Evolutionary conservation across 495 filamentous ascomycete species (phyloP).

Genomic region (Penicillium pancosmium): DNA sequence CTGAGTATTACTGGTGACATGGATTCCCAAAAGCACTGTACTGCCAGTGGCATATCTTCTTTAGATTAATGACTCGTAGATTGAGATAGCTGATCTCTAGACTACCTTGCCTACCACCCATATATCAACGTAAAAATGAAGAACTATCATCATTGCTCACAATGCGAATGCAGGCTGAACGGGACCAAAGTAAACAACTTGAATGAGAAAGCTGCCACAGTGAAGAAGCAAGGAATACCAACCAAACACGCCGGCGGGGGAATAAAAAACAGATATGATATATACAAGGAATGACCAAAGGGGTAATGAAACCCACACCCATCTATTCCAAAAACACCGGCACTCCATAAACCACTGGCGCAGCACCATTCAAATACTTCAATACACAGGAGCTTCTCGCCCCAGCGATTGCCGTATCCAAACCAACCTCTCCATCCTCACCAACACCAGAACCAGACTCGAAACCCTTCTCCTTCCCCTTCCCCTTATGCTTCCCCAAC

Average conservation of each 20-base stretch:
- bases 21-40: no score
- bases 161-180: neutral
- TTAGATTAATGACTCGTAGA: no score
- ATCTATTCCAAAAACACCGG: constrained; percentile 76
- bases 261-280: constrained; percentile 4
- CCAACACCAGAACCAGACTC: neutral
- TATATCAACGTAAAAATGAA: no score
- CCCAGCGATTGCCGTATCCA: constrained; percentile 79
- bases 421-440: constrained; percentile 24
- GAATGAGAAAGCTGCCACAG: constrained; percentile 26
- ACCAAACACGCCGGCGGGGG: constrained; percentile 3
- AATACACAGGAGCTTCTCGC: constrained; percentile 77
- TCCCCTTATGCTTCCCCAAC: constrained; percentile 37
- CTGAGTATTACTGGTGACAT: no score
- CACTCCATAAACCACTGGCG: constrained; percentile 91
- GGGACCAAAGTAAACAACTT: constrained; percentile 6
- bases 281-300: neutral
- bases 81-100: no score
- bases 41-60: neutral
- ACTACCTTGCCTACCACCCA: no score
- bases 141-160: no score
- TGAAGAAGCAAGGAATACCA: constrained; percentile 10
- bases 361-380: constrained; percentile 88
- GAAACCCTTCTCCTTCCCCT: constrained; percentile 28
- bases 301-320: constrained; percentile 9